phyloP scores from a whole-genome alignment of 495 filamentous ascomycete genomes.

The Cercophora newfieldiana region DNA sequence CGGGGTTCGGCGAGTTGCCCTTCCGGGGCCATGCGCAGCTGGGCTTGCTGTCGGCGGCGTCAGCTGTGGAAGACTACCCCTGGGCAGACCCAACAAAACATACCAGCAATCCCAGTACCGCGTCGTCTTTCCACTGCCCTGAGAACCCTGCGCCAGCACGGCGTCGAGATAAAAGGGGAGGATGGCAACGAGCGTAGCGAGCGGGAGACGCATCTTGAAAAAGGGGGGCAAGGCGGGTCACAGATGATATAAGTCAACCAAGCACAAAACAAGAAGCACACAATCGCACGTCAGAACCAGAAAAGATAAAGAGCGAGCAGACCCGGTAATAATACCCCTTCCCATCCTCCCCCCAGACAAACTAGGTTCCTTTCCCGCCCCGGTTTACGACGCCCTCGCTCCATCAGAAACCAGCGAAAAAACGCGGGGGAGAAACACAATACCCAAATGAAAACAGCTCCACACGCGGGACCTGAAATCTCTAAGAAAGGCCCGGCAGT shows the following conservation, averaged over 20 bases:
- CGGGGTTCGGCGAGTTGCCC: slow-evolving; percentile 43
- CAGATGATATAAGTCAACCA: not conserved
- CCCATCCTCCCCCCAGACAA: not conserved
- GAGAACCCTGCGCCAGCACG: slow-evolving; percentile 30
- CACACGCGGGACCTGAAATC: slow-evolving; percentile 3
- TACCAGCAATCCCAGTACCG: slow-evolving; percentile 70
- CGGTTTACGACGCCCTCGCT: not conserved
- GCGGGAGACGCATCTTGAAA: slow-evolving; percentile 30
- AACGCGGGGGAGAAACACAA: not conserved
- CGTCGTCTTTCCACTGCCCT: slow-evolving; percentile 55
- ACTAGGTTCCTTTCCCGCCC: not conserved
- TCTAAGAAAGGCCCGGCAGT: slow-evolving; percentile 10
- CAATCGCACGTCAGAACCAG: not conserved
- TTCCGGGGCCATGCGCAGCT: slow-evolving; percentile 64
- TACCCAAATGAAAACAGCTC: slow-evolving; percentile 11
- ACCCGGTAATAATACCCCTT: not conserved
- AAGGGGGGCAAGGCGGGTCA: not conserved
- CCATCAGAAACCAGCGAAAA: slow-evolving; percentile 4
- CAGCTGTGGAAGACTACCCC: not conserved
- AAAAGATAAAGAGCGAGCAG: not conserved
- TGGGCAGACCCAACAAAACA: not conserved
- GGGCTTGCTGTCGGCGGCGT: slow-evolving; percentile 46
- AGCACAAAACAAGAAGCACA: not conserved
- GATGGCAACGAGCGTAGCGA: slow-evolving; percentile 24
- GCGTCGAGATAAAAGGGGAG: slow-evolving; percentile 24